Evolutionary conservation across 768 basidiomycete species (phyloP).

Genomic region (Boletus rufocinnamomeus): DNA sequence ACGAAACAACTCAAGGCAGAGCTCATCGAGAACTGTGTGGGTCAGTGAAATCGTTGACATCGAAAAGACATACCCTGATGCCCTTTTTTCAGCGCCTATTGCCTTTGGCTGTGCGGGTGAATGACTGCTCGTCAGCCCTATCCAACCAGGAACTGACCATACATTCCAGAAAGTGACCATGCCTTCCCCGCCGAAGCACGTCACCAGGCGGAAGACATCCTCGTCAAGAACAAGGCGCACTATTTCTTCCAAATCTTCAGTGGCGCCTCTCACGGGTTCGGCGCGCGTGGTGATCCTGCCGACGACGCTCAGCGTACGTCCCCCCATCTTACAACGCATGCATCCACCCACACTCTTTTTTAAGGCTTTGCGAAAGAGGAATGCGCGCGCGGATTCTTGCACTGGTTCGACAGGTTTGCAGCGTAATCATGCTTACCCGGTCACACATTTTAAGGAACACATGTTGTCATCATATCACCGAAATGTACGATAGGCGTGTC

Average conservation of each 20-base stretch:
- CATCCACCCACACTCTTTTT: neutral
- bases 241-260: slow-evolving; percentile 64
- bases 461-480: neutral
- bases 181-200: slow-evolving; percentile 56
- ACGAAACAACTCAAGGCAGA: slow-evolving; percentile 43
- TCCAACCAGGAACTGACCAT: neutral
- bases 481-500: slow-evolving; percentile 15
- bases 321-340: neutral
- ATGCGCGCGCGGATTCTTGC: slow-evolving; percentile 49
- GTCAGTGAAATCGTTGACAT: slow-evolving; percentile 34
- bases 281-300: slow-evolving; percentile 32
- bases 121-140: neutral
- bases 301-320: slow-evolving; percentile 27
- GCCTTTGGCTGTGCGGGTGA: slow-evolving; percentile 57
- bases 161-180: slow-evolving; percentile 48
- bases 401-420: slow-evolving; percentile 54
- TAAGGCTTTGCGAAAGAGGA: slow-evolving; percentile 65
- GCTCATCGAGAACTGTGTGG: slow-evolving; percentile 48
- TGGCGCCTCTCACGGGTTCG: slow-evolving; percentile 42
- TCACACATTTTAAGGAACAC: neutral
- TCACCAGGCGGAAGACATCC: slow-evolving; percentile 55
- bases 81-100: slow-evolving; percentile 46
- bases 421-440: slow-evolving; percentile 11
- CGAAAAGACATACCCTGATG: neutral
- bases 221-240: slow-evolving; percentile 48